Evolutionary conservation across 2,329 filamentous ascomycete species (phyloP).

Genomic region (Niveomyces coronatus): DNA sequence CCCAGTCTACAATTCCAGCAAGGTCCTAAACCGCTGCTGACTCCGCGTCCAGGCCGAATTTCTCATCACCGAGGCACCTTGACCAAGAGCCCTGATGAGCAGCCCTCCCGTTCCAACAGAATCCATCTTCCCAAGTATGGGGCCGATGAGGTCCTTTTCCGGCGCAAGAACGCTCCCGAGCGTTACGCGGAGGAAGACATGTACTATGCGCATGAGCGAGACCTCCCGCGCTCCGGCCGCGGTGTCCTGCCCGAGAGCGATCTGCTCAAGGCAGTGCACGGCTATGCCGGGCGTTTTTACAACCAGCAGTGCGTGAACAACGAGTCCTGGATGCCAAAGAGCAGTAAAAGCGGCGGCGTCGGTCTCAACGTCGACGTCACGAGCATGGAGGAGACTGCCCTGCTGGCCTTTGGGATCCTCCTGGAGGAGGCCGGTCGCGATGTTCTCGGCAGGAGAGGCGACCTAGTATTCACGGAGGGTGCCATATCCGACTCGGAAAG

Average conservation of each 20-base stretch:
- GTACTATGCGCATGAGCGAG: conserved; percentile 53
- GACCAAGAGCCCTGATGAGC: conserved; percentile 9
- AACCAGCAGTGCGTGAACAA: no score
- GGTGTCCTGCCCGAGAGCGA: conserved; percentile 54
- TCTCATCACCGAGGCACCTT: neutral
- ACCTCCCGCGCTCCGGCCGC: conserved; percentile 37
- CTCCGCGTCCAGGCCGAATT: conserved; percentile 1
- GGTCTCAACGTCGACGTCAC: conserved; percentile 38
- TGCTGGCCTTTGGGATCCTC: conserved; percentile 64
- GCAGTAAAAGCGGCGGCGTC: no score
- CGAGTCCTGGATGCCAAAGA: no score
- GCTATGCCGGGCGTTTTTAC: conserved; percentile 60
- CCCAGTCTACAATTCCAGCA: neutral
- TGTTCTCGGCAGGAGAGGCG: conserved; percentile 52
- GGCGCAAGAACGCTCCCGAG: conserved; percentile 49
- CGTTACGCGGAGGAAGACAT: conserved; percentile 62
- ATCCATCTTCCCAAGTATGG: conserved; percentile 30
- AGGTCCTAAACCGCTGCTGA: neutral
- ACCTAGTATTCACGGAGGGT: conserved; percentile 61
- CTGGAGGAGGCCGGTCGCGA: conserved; percentile 59
- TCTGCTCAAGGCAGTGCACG: conserved; percentile 57
- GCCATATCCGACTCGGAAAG: conserved; percentile 17
- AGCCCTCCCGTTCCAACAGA: conserved; percentile 15
- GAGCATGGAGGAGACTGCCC: conserved; percentile 69
- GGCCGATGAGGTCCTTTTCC: conserved; percentile 64